Evolutionary conservation across 1,284 basidiomycete species (phyloP).

Genomic region (Cystobasidiaceae sp.): DNA sequence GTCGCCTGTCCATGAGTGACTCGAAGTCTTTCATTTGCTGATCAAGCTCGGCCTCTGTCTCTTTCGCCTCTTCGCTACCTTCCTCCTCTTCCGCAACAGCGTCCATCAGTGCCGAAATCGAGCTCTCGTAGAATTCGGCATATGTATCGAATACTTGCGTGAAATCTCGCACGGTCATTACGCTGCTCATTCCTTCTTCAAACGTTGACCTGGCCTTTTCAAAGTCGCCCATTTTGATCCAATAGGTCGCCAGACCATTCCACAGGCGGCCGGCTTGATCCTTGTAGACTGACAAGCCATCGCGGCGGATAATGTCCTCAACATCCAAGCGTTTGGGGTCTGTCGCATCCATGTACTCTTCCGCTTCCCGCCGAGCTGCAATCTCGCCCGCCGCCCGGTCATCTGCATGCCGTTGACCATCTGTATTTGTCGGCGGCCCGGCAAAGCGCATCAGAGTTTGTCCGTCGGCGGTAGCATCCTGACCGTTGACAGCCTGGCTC

Average conservation of each 20-base stretch:
- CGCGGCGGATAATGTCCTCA: conserved; percentile 72
- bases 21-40: conserved; percentile 88
- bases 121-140: conserved; percentile 85
- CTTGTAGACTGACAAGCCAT: conserved; percentile 82
- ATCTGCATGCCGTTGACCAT: conserved; percentile 19
- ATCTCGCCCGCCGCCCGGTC: conserved; percentile 52
- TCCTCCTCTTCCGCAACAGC: conserved; percentile 65
- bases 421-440: conserved; percentile 57
- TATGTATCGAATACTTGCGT: conserved; percentile 98
- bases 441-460: conserved; percentile 71
- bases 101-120: conserved; percentile 89
- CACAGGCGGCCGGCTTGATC: conserved; percentile 95
- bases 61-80: conserved; percentile 64
- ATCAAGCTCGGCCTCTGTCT: conserved; percentile 83
- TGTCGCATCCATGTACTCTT: conserved; percentile 67
- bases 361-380: conserved; percentile 57
- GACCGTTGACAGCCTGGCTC: background rate
- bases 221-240: conserved; percentile 95
- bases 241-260: conserved; percentile 95
- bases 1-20: conserved; percentile 86
- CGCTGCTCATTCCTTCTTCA: conserved; percentile 74
- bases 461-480: conserved; percentile 48
- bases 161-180: conserved; percentile 94
- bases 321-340: conserved; percentile 74
- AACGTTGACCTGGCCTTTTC: conserved; percentile 73